phyloP scores from a whole-genome alignment of 1,139 yeast genomes.

The Geotrichum bryndzae region DNA sequence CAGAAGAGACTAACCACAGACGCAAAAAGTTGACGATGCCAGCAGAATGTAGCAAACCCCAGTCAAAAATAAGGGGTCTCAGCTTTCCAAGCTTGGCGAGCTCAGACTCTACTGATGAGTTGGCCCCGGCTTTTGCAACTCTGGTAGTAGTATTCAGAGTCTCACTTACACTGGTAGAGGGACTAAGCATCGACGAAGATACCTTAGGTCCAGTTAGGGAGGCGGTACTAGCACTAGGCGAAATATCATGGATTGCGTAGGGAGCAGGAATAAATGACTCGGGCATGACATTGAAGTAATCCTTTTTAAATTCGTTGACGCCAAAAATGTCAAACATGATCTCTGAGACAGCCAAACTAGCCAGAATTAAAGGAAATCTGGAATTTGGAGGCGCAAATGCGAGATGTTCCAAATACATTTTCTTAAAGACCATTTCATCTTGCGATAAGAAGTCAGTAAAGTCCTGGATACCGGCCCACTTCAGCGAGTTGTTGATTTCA shows the following conservation, averaged over 20 bases:
- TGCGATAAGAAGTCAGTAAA: conserved; percentile 29
- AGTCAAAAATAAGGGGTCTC: conserved; percentile 45
- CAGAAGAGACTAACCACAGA: conserved; percentile 65
- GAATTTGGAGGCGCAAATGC: conserved; percentile 26
- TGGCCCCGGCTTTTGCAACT: conserved; percentile 14
- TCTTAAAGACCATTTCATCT: conserved; percentile 26
- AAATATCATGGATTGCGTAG: conserved; percentile 13
- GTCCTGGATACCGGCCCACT: conserved; percentile 33
- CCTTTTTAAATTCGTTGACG: conserved; percentile 20
- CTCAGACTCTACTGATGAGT: conserved; percentile 28
- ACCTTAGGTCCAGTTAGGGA: neutral
- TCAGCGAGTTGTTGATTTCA: conserved; percentile 24
- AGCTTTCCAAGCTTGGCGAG: conserved; percentile 32
- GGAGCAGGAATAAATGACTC: conserved; percentile 26
- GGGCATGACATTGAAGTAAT: conserved; percentile 11
- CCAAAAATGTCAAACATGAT: conserved; percentile 37
- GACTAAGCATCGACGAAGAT: conserved; percentile 16
- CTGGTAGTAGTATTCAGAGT: conserved; percentile 13
- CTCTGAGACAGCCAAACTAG: conserved; percentile 33
- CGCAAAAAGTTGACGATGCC: conserved; percentile 54
- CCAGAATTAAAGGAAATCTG: conserved; percentile 37
- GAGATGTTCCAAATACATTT: conserved; percentile 30
- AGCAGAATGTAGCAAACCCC: conserved; percentile 52
- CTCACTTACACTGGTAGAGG: conserved; percentile 14
- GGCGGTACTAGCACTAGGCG: neutral